Evolutionary conservation across 2,329 filamentous ascomycete genomes (phyloP), one percentile per base, ranked within the genome.

Genomic region (Geosmithia morbida): DNA sequence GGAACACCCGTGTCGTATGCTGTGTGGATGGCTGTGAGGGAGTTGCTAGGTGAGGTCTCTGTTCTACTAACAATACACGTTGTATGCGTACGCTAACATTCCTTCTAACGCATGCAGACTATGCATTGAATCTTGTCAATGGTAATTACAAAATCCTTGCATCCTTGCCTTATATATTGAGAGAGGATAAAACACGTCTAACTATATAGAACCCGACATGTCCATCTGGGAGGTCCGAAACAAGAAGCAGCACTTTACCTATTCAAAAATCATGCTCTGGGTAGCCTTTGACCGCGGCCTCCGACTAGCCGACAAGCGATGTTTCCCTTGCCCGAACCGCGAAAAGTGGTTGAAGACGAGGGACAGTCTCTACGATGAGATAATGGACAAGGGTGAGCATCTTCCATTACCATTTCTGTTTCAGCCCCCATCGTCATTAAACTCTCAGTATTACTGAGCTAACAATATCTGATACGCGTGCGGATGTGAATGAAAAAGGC

Each of bases 231-330:
- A 89, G 59, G 83, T 87, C 6, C 76, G 84, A 41, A 84, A 84
- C 53, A 67, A 79, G 56, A 83, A 83, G 58, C 83, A 87, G 61
- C 77, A 87, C 56, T 89, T 87, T 54, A 77, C 81, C 14, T 89
- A 88, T 62, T 85, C 81, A n/a, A 86, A 88, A 58, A 73, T 89
- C 52, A 85, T 88, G 80, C 71, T 89, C 19, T 89, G 84, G 85
- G 85, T 89, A 3, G 83, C 84, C 17, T 78, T 89, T 51, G 85
- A 89, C 59, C 79, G 84, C 5, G 84, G 81, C 10, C 65, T 88
- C 13, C 81, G 85, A 2, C 72, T 88, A 1, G 71, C 82, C 3
- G 83, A 88, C 17, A 89, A 87, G 62, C 70, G 85, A 48, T 83
- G 80, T 54, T 74, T 89, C 19, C 84, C 85, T 0, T 88, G 85